These are phyloP conservation scores for Guillardia theta DNA, from an alignment of 78 protist genomes.

Conservation along the genomic window DNA sequence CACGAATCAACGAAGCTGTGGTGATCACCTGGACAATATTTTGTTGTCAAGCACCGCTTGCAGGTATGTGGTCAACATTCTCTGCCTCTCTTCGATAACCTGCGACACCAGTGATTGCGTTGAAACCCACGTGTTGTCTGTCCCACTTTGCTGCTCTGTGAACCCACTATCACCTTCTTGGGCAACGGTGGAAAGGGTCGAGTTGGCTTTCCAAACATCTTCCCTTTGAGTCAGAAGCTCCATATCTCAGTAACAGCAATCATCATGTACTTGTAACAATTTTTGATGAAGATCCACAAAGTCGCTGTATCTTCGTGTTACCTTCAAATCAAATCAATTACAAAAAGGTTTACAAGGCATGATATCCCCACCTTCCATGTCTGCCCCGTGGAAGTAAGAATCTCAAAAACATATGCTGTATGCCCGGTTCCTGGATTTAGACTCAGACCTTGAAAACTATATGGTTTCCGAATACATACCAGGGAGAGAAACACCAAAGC, in stretches of 20 bases:
- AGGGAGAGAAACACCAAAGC: background rate
- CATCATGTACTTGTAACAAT: background rate
- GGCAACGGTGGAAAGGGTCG: slow-evolving; percentile 26
- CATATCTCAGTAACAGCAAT: background rate
- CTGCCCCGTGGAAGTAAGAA: background rate
- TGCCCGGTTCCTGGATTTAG: background rate
- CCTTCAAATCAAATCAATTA: background rate
- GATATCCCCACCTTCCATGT: background rate
- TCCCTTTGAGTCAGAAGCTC: background rate
- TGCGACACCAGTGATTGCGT: background rate
- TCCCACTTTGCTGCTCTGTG: background rate
- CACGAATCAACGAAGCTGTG: too few species aligned
- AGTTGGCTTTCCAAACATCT: slow-evolving; percentile 28
- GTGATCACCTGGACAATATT: slow-evolving; percentile 17
- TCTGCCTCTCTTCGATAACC: slow-evolving; percentile 13
- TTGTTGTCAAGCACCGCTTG: slow-evolving; percentile 30
- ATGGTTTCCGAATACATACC: background rate
- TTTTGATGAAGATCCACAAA: background rate
- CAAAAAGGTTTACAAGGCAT: too few species aligned
- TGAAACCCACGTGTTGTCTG: background rate
- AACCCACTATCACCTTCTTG: background rate
- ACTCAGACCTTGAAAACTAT: background rate
- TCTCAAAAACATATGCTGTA: slow-evolving; percentile 11
- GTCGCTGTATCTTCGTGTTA: background rate
- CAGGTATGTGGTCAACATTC: background rate